Base-by-base conservation (phyloP, 228 moss, liverwort and hornwort species). In the Sphagnum fallax region DNA sequence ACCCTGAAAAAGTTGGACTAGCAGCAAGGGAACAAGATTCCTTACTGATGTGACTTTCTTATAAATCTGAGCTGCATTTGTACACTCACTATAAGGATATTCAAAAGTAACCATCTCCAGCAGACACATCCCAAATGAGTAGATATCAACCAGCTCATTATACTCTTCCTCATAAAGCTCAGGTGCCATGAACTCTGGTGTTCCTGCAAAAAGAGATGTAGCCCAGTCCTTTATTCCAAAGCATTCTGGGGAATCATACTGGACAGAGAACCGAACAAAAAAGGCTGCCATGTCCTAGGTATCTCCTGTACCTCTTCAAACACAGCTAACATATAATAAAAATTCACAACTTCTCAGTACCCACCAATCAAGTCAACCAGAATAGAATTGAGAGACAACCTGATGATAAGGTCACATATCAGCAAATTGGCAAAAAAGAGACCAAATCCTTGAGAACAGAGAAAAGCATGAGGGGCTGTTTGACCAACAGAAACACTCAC, bases 31-130 rank as follows among this genome's bases (percentile, higher is more conserved):
- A 32, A 32, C 32, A 47, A 12, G 49, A 62, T 32, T 66, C 6
- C 78, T 84, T 72, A 86, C 86, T 72, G 83, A 72, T 61, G 91
- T 87, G 52, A 89, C 87, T 73, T 87, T 87, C 62, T 89, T 89
- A 72, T 84, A 91, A 49, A 91, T 91, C 69, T 91, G 87, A 62
- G 76, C 87, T 10, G 87, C 87, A 72, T 84, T 88, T 52, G 82
- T 87, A 67, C 84, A 91, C 65, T 89, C 89, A 71, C 89, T 91
- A 71, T 91, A 91, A 1, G 91, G 89, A 63, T 91, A 91, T 73
- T 91, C 89, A 65, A 91, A 87, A n/a, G 89, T 89, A 15, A 91
- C 89, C 79, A 91, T 83, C 76, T 91, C 89, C 76, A 91, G 69
- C 16, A 91, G 70, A 53, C 89, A 89, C 91, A 91, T 91, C 50